Conservation (phyloP, 768 basidiomycete genomes). For the Strobilomyces confusus region DNA sequence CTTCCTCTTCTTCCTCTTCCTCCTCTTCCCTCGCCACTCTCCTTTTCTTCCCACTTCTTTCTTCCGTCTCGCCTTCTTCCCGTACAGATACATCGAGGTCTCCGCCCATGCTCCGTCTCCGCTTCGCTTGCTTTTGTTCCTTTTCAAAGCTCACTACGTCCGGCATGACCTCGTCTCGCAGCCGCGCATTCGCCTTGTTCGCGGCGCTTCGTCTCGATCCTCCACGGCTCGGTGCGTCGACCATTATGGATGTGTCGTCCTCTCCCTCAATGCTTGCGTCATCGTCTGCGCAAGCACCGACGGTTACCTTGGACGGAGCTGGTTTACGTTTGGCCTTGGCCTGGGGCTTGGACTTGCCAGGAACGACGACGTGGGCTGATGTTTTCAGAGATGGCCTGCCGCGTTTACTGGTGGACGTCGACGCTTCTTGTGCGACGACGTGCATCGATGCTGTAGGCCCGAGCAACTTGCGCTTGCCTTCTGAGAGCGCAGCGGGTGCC, state of each 20-base stretch:
- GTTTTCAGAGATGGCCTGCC: slow-evolving; percentile 16
- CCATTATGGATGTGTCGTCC: slow-evolving; percentile 7
- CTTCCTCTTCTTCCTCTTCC: slow-evolving; percentile 24
- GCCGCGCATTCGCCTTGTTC: slow-evolving; percentile 43
- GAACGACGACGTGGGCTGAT: not conserved
- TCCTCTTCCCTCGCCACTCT: slow-evolving; percentile 13
- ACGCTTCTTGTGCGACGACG: slow-evolving; percentile 22
- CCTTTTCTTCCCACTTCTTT: slow-evolving; percentile 18
- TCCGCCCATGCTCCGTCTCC: slow-evolving; percentile 31
- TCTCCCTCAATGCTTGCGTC: not conserved
- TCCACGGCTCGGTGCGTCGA: slow-evolving; percentile 12
- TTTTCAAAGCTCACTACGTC: slow-evolving; percentile 68
- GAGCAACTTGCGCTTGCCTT: slow-evolving; percentile 3
- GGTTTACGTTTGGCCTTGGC: slow-evolving; percentile 3
- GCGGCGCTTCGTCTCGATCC: slow-evolving; percentile 49
- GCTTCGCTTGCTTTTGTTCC: slow-evolving; percentile 49
- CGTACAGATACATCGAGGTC: slow-evolving; percentile 14
- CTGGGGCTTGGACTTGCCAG: slow-evolving; percentile 5
- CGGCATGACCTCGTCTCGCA: slow-evolving; percentile 64
- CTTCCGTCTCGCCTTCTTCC: slow-evolving; percentile 18
- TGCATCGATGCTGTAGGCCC: slow-evolving; percentile 18
- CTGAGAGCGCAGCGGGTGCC: not conserved
- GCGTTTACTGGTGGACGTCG: slow-evolving; percentile 17
- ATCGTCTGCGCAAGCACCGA: not conserved
- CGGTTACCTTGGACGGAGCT: not conserved